These are phyloP conservation scores for Geotrichum siamense DNA, from an alignment of 1,139 yeast species.

Conservation along the genomic window DNA sequence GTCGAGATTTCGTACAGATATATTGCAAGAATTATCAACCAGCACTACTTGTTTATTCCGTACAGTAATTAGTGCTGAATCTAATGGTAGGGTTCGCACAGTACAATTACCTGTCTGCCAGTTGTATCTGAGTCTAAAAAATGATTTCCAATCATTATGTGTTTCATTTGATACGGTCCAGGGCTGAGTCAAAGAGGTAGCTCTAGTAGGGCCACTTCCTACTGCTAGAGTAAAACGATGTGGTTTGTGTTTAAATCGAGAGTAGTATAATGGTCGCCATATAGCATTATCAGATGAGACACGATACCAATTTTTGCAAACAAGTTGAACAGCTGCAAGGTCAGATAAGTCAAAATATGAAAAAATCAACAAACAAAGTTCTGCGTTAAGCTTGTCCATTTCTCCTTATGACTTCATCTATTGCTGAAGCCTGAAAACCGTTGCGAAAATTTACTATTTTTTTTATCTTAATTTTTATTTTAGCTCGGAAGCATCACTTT, in stretches of 20 bases:
- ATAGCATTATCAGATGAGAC: constrained; percentile 17
- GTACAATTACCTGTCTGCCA: constrained; percentile 16
- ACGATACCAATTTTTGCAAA: constrained; percentile 15
- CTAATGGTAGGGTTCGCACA: constrained; percentile 2
- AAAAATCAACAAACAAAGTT: constrained; percentile 13
- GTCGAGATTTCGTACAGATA: constrained; percentile 7
- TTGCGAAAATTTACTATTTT: no score
- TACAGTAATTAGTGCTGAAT: constrained; percentile 10
- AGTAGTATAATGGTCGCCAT: constrained; percentile 16
- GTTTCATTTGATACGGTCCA: background rate
- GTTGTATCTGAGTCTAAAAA: constrained; percentile 14
- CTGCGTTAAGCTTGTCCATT: constrained; percentile 13
- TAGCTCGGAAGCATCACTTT: no score
- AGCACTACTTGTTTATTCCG: constrained; percentile 15
- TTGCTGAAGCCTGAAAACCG: no score
- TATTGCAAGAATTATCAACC: constrained; percentile 2
- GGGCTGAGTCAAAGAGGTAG: background rate
- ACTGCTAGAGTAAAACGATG: constrained; percentile 4
- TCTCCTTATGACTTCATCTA: no score
- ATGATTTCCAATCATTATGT: constrained; percentile 15
- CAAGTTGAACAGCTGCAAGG: constrained; percentile 9
- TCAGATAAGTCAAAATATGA: constrained; percentile 8
- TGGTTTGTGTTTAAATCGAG: constrained; percentile 10
- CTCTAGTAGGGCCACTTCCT: constrained; percentile 1
- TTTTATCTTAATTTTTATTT: no score